These are phyloP conservation scores for Tuber brumale DNA, from an alignment of 495 filamentous ascomycete genomes.

Conservation along the genomic window DNA sequence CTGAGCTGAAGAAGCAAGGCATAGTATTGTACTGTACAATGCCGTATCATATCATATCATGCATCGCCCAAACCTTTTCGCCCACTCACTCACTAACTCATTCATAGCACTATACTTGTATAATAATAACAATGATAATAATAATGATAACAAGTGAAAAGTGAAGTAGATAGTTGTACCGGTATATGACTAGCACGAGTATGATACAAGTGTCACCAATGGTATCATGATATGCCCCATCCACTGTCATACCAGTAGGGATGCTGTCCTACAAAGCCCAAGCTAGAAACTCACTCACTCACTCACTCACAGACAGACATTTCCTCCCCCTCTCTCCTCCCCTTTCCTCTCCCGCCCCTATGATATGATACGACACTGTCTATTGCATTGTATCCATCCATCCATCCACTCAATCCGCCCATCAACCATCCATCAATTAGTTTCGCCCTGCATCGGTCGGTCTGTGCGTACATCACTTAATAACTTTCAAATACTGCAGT, in stretches of 20 bases:
- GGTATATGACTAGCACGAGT: not conserved
- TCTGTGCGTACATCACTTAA: not conserved
- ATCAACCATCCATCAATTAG: constrained; percentile 9
- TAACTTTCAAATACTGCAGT: not conserved
- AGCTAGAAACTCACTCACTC: not conserved
- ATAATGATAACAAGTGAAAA: constrained; percentile 28
- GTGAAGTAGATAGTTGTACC: constrained; percentile 3
- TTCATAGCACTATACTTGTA: too few relatives aligned
- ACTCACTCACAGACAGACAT: not conserved
- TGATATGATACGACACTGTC: constrained; percentile 4
- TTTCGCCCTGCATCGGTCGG: not conserved
- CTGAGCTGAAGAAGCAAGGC: too few relatives aligned
- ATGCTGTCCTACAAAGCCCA: not conserved
- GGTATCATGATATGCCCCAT: not conserved
- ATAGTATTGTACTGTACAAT: too few relatives aligned
- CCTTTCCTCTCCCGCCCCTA: not conserved
- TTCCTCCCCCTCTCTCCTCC: not conserved
- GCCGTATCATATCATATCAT: too few relatives aligned
- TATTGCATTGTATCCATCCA: not conserved
- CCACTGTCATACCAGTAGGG: not conserved
- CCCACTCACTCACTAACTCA: too few relatives aligned
- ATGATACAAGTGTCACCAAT: not conserved
- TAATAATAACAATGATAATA: not conserved
- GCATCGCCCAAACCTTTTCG: not conserved
- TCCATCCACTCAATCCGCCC: constrained; percentile 7